Base-by-base conservation (phyloP, 2,329 filamentous ascomycete genomes). In the Aspergillus ochraceus region DNA sequence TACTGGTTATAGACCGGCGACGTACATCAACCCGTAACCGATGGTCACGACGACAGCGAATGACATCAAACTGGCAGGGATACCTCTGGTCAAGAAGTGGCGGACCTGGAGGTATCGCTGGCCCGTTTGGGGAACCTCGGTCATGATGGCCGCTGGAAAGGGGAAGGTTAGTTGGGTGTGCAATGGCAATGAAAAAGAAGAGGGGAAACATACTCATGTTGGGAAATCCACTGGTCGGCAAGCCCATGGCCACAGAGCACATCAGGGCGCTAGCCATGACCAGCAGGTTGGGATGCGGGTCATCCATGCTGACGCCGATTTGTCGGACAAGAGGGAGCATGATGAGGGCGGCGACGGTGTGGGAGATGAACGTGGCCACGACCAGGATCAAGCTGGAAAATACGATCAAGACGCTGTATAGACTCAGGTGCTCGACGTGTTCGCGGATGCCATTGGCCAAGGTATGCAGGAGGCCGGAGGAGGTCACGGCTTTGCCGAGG, bases 251-350 rank as follows among this genome's bases (percentile, higher is more conserved):
- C n/a, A 93, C 93, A 65, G 90, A 94, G 73, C 95, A 97, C 92
- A 99, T 99, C 64, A 99, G 79, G 11, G 96, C 94, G 57, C 90
- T 89, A 0, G 88, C 91, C 94, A 99, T 98, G 63, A 99, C 95
- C 60, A 99, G 80, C 61, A 99, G 79, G 76, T 98, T 98, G 9
- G 95, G 94, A 73, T 96, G 92, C 29, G 94, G 93, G 73, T 96
- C 84, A 2, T 89, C 86, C 92, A 99, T 97, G 53, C 82, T 84
- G 61, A 86, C 83, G 19, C 95, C 96, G 9, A 99, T 92, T 66
- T 95, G 87, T 69, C 88, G 87, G 1, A 99, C 93, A 1, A 99
- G 84, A 1, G 95, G 95, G 24, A 99, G 81, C 68, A 99, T 91
- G 71, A 99, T 99, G 54, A 99, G 80, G 1, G 95, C 95, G 0